Evolutionary conservation across 2,329 filamentous ascomycete species (phyloP).

Genomic region (Sordariomycetes sp.): DNA sequence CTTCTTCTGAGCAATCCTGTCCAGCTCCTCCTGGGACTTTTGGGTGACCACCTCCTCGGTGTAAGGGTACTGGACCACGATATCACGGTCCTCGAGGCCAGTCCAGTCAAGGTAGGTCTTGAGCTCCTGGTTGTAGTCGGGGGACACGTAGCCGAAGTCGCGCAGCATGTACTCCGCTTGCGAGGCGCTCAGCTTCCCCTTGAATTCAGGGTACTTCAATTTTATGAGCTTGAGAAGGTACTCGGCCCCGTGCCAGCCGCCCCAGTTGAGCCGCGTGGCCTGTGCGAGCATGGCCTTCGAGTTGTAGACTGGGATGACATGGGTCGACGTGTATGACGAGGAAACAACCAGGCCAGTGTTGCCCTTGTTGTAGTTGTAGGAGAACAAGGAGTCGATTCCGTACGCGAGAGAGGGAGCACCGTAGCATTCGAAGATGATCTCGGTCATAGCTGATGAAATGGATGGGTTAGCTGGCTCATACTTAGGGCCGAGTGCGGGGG

Average conservation of each 20-base stretch:
- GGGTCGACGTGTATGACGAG: constrained; percentile 86
- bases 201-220: constrained; percentile 85
- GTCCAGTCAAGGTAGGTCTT: constrained; percentile 77
- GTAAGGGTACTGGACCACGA: constrained; percentile 85
- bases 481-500: background rate
- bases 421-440: constrained; percentile 96
- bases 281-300: constrained; percentile 75
- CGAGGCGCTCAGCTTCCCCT: constrained; percentile 72
- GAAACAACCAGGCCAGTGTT: constrained; percentile 80
- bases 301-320: constrained; percentile 87
- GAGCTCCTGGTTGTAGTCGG: constrained; percentile 73
- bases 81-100: constrained; percentile 79
- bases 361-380: constrained; percentile 85
- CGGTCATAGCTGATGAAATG: constrained; percentile 67
- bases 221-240: constrained; percentile 83
- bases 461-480: background rate
- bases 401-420: constrained; percentile 81
- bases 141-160: constrained; percentile 83
- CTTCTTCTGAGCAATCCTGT: constrained; percentile 80
- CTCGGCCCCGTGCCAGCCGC: constrained; percentile 79
- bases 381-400: constrained; percentile 94
- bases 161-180: constrained; percentile 82
- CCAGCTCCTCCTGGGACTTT: constrained; percentile 91
- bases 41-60: constrained; percentile 83
- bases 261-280: constrained; percentile 88